Base-by-base conservation (phyloP, 2,329 filamentous ascomycete species). In the Exophiala aquamarina region DNA sequence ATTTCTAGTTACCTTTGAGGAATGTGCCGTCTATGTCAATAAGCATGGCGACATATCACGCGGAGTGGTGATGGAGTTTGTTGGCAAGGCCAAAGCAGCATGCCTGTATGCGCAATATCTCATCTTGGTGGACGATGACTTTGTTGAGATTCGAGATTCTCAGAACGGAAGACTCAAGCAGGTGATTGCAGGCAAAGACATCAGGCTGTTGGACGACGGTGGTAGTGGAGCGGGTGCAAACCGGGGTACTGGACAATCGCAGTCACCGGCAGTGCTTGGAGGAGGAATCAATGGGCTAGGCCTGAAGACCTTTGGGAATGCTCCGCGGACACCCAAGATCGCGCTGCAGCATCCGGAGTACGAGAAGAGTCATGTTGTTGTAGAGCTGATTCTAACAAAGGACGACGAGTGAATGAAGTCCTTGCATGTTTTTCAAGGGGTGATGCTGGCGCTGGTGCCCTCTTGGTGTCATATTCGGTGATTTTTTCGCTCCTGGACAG, bases 21-120 rank as follows among this genome's bases (percentile, higher is more conserved):
- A 96, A 67, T 97, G 92, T 60, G 93, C 91, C 14, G 91, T 98
- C 7, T 98, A 97, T 63, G 87, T 97, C 63, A 94, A 98, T 74
- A 96, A 97, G 70, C 90, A 97, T 67, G 93, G 93, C 57, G 93
- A 98, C 52, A 89, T 98, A 20, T 92, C 84, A 31, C 86, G 94
- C 36, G 89, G 86, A 20, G 89, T 97, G 49, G 91, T 97, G 62
- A 95, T 98, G 90, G 90, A 97, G 65, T 98, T 97, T 66, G 93
- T 95, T n/a, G 93, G 93, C 57, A 92, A 86, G 61, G 93, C 93
- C 1, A 84, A 86, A 53, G 82, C 83, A 10, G 91, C 91, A 2
- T 93, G 90, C 52, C 84, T 97, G 71, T 94, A 89, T 60, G 91
- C 90, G 1, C 86, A 90, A 48, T 97, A 95, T 66, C 79, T 98